These are phyloP conservation scores for Picea engelmannii DNA, from an alignment of 83 land plant genomes.

Conservation along the genomic window DNA sequence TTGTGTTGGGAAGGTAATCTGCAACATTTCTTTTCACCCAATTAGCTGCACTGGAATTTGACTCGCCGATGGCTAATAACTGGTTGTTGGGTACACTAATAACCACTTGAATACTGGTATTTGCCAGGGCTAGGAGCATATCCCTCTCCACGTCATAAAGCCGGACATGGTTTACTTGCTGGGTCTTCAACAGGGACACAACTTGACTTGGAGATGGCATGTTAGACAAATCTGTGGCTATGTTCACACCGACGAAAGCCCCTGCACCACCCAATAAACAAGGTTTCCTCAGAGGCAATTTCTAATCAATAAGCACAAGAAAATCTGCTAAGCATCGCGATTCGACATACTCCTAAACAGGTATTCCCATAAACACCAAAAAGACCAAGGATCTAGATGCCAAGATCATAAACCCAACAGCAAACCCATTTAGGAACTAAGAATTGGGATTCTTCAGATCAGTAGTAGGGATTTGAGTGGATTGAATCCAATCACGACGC, in stretches of 20 bases:
- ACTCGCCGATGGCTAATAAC: constrained; percentile 60
- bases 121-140: constrained; percentile 68
- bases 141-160: constrained; percentile 56
- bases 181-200: constrained; percentile 48
- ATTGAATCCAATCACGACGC: too few relatives aligned
- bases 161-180: constrained; percentile 46
- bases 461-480: too few relatives aligned
- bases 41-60: constrained; percentile 55
- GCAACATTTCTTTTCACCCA: constrained; percentile 70
- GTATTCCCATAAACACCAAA: not conserved
- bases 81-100: constrained; percentile 72
- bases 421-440: too few relatives aligned
- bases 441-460: too few relatives aligned
- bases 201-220: constrained; percentile 54
- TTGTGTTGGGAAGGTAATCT: constrained; percentile 48
- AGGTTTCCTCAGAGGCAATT: not conserved
- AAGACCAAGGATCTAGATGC: not conserved
- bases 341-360: not conserved
- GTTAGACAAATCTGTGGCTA: constrained; percentile 47
- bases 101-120: constrained; percentile 56
- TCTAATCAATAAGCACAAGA: not conserved
- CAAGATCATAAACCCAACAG: too few relatives aligned
- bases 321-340: not conserved
- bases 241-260: constrained; percentile 38
- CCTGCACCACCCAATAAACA: not conserved